Base-by-base conservation (phyloP, 2,329 filamentous ascomycete genomes). In the Verticillium nubilum region DNA sequence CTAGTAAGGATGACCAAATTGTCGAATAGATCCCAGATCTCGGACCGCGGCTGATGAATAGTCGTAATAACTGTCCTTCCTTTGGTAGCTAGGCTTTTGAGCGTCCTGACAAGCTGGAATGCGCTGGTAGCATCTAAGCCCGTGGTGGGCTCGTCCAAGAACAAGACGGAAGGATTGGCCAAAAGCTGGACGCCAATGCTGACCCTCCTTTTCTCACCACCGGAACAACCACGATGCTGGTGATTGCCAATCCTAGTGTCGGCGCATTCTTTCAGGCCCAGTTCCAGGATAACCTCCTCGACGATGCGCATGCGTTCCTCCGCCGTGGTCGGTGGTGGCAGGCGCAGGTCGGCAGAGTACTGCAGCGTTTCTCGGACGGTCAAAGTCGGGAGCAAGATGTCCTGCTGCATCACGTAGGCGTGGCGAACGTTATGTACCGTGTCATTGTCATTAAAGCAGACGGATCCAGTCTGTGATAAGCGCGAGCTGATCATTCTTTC, bases 21-120 rank as follows among this genome's bases (percentile, higher is more conserved):
- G 69, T 92, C 89, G 67, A 93, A 90, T 17, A 92, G 78, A 31
- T 84, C 81, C 89, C 89, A 93, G 15, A 93, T 92, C 69, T 92
- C 90, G 0, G 88, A 91, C 23, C 90, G 80, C 23, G 90, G 90
- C 63, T 91, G 88, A 69, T 93, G 90, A 35, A 93, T 90, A 0
- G 88, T 91, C 0, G 86, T 87, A 15, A 92, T 82, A 58, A 92
- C 79, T 0, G 88, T 92, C 26, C 89, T 77, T 0, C 88, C 89
- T 68, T 88, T 88, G 35, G 78, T 77, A 0, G 89, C 87, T 2
- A 93, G 76, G 7, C 75, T 78, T 67, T 91, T 91, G 9, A 92
- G 72, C 0, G 88, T 92, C 31, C 85, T 79, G 0, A 92, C 79
- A 0, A 93, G 80, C 64, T 92, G 89, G 65, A 86, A 91, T 0